Evolutionary conservation across 2,329 filamentous ascomycete species (phyloP), one percentile per base, ranked within the genome.

Genomic region (Cryphonectria naterciae): DNA sequence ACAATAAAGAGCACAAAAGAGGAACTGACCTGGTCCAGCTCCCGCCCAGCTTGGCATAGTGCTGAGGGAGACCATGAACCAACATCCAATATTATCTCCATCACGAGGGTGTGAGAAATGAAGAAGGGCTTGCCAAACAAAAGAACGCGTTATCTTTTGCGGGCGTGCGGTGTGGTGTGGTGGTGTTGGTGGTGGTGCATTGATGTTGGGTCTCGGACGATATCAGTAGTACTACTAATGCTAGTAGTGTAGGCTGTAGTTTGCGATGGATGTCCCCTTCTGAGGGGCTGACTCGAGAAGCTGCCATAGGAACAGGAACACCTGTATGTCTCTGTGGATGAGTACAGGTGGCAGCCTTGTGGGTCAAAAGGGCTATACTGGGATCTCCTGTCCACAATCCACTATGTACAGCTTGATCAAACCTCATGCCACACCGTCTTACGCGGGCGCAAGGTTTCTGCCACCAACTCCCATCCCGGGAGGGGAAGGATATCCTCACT

Each of bases 11-110:
- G 52, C 19, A 60, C 56, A 60, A 56, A 56, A 56, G n/a, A 28
- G 54, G 54, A 58, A 58, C 54, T 58, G 54, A 19, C 28, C 25
- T 35, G 25, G 25, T 58, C 25, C 54, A 58, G 54, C 54, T 32
- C 5, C 54, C 32, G 35, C 56, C 65, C 43, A 72, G 70, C 22
- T 54, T 13, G 68, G 65, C 58, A 64, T 72, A 70, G 70, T 63
- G 70, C 70, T 70, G 65, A 67, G 64, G 35, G 22, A 43, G 32
- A 61, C 62, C 60, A 65, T 6, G 60, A 70, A 63, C 68, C 68
- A 70, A 68, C 68, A 25, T n/a, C 62, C 70, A 69, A 72, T 70
- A 71, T 72, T 67, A 4, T 68, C 61, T 68, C 68, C 70, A 62
- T 56, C 67, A 22, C 56, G 70, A 67, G 49, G 65, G 4, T 49